Base-by-base conservation (phyloP, 2,329 filamentous ascomycete species). In the Botrytis hyacinthi region DNA sequence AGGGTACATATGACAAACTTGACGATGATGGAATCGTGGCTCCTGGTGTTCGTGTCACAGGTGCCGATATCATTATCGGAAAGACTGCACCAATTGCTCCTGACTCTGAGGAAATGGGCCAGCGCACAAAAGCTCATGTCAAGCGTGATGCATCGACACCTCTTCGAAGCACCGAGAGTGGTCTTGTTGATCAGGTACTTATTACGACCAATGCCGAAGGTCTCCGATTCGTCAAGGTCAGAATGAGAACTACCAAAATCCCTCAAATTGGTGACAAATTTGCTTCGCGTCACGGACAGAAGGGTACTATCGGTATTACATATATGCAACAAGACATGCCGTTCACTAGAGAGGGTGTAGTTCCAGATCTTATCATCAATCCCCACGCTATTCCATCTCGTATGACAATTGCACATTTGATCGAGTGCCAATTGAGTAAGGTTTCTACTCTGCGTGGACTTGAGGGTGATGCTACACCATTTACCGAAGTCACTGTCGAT, bases 381-480 rank as follows among this genome's bases (percentile, higher is more conserved):
- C 96, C 96, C 1, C 96, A 99, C 87, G 97, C 96, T 81, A 99
- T 99, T 88, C 96, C 96, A 0, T 99, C 96, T 72, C 96, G 96
- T 89, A 99, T 99, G 96, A 99, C 97, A 4, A 99, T 99, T 90
- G 96, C 96, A 79, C 96, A 99, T 87, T 95, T 99, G 89, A 97
- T 99, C 82, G 96, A 99, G 86, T 99, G 96, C 88, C 88, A 98
- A 78, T 89, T 99, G 73, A 97, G 94, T 82, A 99, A 99, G 83
- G 96, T 99, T 51, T 94, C 94, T 1, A 93, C 96, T 3, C 87
- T 99, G 35, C 93, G 95, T 83, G 97, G 96, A 61, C 93, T 94
- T 83, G 96, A 99, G 85, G 97, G 96, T 79, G 97, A 99, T 80
- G 96, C 96, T 1, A 99, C 96, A 0, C 96, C 97, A 0, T 99